Percentiles rank a stretch among this genome's conserved stretches.
Evolutionary conservation across 2,329 filamentous ascomycete genomes (phyloP).

Genomic region (Tympanopsis confertula): DNA sequence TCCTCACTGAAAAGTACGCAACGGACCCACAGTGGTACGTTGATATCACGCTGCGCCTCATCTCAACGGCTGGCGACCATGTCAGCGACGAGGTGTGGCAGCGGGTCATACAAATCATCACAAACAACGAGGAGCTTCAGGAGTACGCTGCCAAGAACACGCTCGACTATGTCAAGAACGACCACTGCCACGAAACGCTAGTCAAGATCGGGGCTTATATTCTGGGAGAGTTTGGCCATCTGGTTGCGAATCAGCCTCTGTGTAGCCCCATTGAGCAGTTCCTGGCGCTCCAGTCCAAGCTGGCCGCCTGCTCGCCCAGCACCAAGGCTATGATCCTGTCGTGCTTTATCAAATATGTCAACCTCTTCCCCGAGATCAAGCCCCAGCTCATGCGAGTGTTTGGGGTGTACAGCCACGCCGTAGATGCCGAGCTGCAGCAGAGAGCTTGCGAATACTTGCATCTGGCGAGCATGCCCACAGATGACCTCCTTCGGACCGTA

Average conservation of each 20-base stretch:
- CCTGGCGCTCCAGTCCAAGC: conserved; percentile 79
- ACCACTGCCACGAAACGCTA: conserved; percentile 90
- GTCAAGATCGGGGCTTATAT: conserved; percentile 97
- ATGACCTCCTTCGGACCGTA: conserved; percentile 83
- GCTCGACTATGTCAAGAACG: conserved; percentile 79
- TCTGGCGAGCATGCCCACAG: conserved; percentile 72
- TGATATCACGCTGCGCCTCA: conserved; percentile 85
- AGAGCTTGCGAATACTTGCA: conserved; percentile 89
- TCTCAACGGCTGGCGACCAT: conserved; percentile 94
- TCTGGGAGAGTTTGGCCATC: conserved; percentile 89
- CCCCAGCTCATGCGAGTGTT: conserved; percentile 86
- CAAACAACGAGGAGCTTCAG: conserved; percentile 96
- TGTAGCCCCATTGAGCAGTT: conserved; percentile 98
- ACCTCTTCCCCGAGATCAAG: conserved; percentile 96
- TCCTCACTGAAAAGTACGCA: conserved; percentile 94
- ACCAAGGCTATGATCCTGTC: conserved; percentile 91
- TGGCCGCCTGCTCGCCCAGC: conserved; percentile 75
- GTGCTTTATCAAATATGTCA: conserved; percentile 94
- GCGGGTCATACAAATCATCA: conserved; percentile 94
- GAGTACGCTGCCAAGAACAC: conserved; percentile 92
- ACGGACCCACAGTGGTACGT: conserved; percentile 99
- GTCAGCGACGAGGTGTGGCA: conserved; percentile 99
- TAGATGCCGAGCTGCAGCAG: conserved; percentile 93
- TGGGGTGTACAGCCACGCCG: conserved; percentile 79
- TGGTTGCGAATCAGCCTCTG: conserved; percentile 82